phyloP scores from a whole-genome alignment of 2,329 filamentous ascomycete genomes.

The Lasiodiplodia sp. region DNA sequence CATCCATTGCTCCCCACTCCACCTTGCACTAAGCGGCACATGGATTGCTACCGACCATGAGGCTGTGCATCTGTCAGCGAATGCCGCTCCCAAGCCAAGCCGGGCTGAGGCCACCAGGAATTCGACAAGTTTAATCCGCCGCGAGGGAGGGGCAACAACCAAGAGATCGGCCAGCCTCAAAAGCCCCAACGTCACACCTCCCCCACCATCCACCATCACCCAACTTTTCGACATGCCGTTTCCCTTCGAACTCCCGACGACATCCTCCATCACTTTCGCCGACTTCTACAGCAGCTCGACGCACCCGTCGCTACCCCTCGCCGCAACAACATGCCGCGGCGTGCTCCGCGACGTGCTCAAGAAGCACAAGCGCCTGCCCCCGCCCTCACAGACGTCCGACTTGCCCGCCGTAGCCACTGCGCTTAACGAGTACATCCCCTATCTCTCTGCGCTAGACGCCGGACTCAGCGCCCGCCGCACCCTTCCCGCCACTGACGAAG shows the following conservation, averaged over 20 bases:
- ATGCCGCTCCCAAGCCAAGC: conserved; percentile 15
- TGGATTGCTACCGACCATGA: conserved; percentile 10
- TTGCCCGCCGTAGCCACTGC: conserved; percentile 73
- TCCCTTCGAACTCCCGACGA: conserved; percentile 86
- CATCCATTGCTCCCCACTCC: background rate
- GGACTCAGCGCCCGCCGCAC: conserved; percentile 63
- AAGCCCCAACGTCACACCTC: conserved; percentile 28
- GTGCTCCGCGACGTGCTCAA: conserved; percentile 85
- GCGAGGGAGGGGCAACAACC: conserved; percentile 18
- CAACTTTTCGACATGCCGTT: conserved; percentile 77
- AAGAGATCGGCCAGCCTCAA: conserved; percentile 5
- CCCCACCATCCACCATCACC: conserved; percentile 32
- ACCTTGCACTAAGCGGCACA: background rate
- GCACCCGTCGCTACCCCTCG: conserved; percentile 86
- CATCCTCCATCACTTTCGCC: conserved; percentile 84
- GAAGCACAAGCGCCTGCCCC: conserved; percentile 84
- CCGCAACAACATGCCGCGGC: conserved; percentile 82
- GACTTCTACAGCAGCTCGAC: conserved; percentile 78
- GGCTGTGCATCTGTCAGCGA: conserved; percentile 7
- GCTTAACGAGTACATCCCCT: conserved; percentile 81
- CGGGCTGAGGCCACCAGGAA: conserved; percentile 17
- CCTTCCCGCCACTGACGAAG: conserved; percentile 59
- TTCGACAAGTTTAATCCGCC: background rate
- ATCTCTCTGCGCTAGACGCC: conserved; percentile 78
- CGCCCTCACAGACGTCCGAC: conserved; percentile 72